These are phyloP conservation scores for Aspergillus novofumigatus DNA, from an alignment of 2,329 filamentous ascomycete genomes.

Conservation along the genomic window DNA sequence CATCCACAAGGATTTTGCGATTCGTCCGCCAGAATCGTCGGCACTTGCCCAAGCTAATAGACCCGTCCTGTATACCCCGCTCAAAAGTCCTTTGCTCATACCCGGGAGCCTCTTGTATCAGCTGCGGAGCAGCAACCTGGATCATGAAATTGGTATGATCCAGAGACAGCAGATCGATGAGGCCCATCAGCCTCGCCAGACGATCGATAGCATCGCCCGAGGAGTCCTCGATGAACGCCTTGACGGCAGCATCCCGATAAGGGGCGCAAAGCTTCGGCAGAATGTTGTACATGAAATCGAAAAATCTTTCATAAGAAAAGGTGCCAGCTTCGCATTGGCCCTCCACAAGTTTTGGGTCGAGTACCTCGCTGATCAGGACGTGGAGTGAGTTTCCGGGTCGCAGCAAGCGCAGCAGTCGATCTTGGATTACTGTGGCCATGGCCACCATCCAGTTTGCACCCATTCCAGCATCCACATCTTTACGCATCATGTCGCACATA, in stretches of 20 bases:
- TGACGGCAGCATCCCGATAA: slow-evolving; percentile 58
- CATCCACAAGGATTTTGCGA: slow-evolving; percentile 41
- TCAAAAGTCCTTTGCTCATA: slow-evolving; percentile 60
- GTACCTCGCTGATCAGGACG: slow-evolving; percentile 55
- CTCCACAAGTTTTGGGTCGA: slow-evolving; percentile 56
- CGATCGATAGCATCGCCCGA: slow-evolving; percentile 58
- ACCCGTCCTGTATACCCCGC: slow-evolving; percentile 50
- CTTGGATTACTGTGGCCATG: slow-evolving; percentile 63
- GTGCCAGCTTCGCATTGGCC: slow-evolving; percentile 56
- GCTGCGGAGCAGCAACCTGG: slow-evolving; percentile 55
- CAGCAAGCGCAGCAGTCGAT: slow-evolving; percentile 56
- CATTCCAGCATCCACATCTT: slow-evolving; percentile 52
- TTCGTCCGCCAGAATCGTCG: slow-evolving; percentile 52
- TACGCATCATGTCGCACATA: slow-evolving; percentile 57
- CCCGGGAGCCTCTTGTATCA: slow-evolving; percentile 58
- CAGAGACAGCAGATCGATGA: slow-evolving; percentile 59
- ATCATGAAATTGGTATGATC: slow-evolving; percentile 65
- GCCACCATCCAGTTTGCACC: slow-evolving; percentile 58
- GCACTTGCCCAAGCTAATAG: slow-evolving; percentile 50
- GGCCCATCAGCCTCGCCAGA: slow-evolving; percentile 58
- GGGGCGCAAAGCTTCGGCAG: slow-evolving; percentile 63
- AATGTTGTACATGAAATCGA: slow-evolving; percentile 59
- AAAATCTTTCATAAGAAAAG: slow-evolving; percentile 63
- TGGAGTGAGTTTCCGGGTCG: slow-evolving; percentile 60
- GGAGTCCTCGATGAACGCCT: slow-evolving; percentile 50